Evolutionary conservation across 352 stramenopile species (phyloP).

Genomic region (Phytophthora nicotianae): DNA sequence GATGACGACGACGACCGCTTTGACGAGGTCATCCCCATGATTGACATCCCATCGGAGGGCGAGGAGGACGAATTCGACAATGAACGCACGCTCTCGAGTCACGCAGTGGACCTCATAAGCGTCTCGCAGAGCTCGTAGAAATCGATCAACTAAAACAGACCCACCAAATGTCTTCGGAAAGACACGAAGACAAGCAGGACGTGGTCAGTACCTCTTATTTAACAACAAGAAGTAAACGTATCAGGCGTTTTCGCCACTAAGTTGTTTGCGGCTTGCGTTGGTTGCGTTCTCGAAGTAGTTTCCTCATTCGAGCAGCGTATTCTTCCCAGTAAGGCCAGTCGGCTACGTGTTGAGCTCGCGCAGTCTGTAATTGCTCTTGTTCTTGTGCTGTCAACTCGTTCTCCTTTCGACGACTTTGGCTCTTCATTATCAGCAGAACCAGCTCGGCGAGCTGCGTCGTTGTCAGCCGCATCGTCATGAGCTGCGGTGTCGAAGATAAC

Average conservation of each 20-base stretch:
- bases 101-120: constrained; percentile 27
- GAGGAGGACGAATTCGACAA: constrained; percentile 42
- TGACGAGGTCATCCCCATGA: constrained; percentile 39
- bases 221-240: constrained; percentile 7
- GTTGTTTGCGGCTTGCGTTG: constrained; percentile 18
- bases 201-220: constrained; percentile 38
- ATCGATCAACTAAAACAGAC: constrained; percentile 7
- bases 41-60: constrained; percentile 42
- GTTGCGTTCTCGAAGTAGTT: constrained; percentile 24
- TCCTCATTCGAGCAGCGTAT: constrained; percentile 33
- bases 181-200: constrained; percentile 18
- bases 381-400: constrained; percentile 37
- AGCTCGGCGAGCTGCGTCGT: constrained; percentile 30
- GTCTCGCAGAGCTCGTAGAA: constrained; percentile 22
- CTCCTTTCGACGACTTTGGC: constrained; percentile 32
- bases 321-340: constrained; percentile 33
- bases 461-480: constrained; percentile 6
- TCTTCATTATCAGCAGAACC: constrained; percentile 55
- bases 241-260: neutral
- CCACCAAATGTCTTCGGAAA: constrained; percentile 9
- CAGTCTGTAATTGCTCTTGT: constrained; percentile 13
- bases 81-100: constrained; percentile 11
- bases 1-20: constrained; percentile 31
- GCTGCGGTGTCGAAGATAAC: constrained; percentile 1
- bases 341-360: constrained; percentile 7